Evolutionary conservation across 2,329 filamentous ascomycete species (phyloP).

Genomic region (Trichoderma cornu-damae): DNA sequence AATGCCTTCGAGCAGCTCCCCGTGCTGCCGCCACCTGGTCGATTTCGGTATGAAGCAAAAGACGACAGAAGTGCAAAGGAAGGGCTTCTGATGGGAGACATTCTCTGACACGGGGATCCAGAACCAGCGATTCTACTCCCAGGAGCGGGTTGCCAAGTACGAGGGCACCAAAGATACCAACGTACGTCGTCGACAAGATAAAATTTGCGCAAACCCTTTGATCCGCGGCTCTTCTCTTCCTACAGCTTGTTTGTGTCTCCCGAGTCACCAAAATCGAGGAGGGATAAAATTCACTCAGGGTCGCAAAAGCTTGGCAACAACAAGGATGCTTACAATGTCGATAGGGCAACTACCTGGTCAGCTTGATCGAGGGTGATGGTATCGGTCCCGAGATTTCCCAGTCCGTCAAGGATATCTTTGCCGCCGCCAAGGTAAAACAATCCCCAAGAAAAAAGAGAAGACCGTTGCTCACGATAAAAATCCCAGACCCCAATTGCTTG

Average conservation of each 20-base stretch:
- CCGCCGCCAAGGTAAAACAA: conserved; percentile 72
- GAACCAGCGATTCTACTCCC: conserved; percentile 59
- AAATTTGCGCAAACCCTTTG: conserved; percentile 17
- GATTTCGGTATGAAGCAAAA: conserved; percentile 30
- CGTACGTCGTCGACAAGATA: conserved; percentile 54
- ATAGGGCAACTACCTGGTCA: conserved; percentile 92
- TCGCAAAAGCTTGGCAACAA: conserved; percentile 10
- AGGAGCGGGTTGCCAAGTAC: conserved; percentile 83
- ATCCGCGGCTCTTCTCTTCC: conserved; percentile 22
- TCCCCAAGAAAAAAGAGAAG: neutral
- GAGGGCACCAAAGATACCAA: conserved; percentile 82
- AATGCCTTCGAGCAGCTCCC: conserved; percentile 68
- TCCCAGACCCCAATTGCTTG: conserved; percentile 83
- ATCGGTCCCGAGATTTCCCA: conserved; percentile 97
- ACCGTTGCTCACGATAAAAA: conserved; percentile 25
- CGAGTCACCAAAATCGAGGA: conserved; percentile 22
- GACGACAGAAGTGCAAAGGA: conserved; percentile 19
- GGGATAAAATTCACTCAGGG: conserved; percentile 40
- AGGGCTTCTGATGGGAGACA: neutral
- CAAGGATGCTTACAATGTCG: conserved; percentile 25
- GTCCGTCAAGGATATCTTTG: conserved; percentile 98
- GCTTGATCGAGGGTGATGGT: conserved; percentile 96
- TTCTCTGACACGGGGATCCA: conserved; percentile 25
- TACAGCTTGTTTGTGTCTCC: neutral
- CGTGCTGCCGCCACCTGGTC: conserved; percentile 45